These are phyloP conservation scores for Heterobasidion irregulare DNA, from an alignment of 1,284 basidiomycete species.

Conservation along the genomic window DNA sequence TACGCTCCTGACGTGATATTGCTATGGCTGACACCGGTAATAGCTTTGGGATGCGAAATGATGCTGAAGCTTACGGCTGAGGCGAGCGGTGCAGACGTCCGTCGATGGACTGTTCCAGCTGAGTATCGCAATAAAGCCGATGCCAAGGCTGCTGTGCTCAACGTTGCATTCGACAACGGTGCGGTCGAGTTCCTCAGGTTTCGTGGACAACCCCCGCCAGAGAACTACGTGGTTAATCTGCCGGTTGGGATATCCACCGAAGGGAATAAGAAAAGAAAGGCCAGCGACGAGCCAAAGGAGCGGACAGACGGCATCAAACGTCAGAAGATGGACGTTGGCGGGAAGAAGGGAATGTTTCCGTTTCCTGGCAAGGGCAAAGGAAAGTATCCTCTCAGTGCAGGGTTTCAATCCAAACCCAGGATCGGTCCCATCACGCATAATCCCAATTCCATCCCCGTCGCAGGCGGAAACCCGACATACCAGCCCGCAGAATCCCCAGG, in stretches of 20 bases:
- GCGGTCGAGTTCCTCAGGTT: conserved; percentile 49
- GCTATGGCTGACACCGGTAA: background rate
- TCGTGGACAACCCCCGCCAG: conserved; percentile 30
- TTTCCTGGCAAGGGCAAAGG: background rate
- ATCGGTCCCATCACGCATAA: background rate
- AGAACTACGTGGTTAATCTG: conserved; percentile 13
- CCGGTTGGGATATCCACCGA: background rate
- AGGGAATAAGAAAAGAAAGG: background rate
- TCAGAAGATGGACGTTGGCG: background rate
- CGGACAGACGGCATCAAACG: background rate
- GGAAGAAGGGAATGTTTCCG: background rate
- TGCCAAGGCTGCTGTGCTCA: conserved; percentile 47
- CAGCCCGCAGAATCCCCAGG: background rate
- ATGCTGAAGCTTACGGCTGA: conserved; percentile 30
- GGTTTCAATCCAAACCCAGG: background rate
- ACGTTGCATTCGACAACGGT: conserved; percentile 42
- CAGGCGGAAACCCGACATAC: background rate
- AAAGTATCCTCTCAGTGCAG: background rate
- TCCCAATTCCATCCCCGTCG: background rate
- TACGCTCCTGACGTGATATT: background rate
- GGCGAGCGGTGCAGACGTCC: conserved; percentile 22
- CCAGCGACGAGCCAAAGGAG: background rate
- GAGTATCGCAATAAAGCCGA: conserved; percentile 50
- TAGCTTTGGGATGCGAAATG: conserved; percentile 49
- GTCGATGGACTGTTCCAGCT: conserved; percentile 33